Conservation (phyloP, 768 basidiomycete species). For the Clavulina sp. region DNA sequence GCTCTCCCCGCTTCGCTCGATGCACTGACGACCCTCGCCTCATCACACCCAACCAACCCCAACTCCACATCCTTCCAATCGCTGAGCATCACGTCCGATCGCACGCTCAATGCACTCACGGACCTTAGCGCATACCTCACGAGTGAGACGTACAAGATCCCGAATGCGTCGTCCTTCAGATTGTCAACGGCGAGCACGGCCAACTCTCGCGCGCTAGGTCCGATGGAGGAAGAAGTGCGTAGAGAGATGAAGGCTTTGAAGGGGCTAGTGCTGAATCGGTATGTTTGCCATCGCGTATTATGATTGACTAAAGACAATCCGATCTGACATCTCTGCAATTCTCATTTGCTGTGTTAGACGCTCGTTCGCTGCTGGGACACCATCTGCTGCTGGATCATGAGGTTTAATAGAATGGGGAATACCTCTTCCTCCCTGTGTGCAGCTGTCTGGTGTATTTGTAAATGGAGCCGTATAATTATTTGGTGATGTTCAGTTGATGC, state of each 20-base stretch:
- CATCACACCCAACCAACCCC: neutral
- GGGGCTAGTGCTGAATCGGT: slow-evolving; percentile 10
- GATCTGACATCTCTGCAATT: too few species aligned
- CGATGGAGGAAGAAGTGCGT: slow-evolving; percentile 9
- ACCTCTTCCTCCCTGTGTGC: too few species aligned
- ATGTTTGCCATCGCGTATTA: neutral
- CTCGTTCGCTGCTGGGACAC: too few species aligned
- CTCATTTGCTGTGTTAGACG: too few species aligned
- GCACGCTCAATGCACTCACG: neutral
- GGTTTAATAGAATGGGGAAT: too few species aligned
- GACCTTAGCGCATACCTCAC: slow-evolving; percentile 8
- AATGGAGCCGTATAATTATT: too few species aligned
- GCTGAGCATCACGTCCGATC: neutral
- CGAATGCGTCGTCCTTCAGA: neutral
- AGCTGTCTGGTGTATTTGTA: too few species aligned
- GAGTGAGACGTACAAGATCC: slow-evolving; percentile 4
- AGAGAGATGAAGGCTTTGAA: slow-evolving; percentile 10
- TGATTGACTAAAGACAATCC: slow-evolving; percentile 14
- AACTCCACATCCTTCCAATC: neutral
- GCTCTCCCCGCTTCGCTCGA: neutral
- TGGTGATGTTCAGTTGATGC: too few species aligned
- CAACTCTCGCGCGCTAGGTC: slow-evolving; percentile 3
- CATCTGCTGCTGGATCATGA: too few species aligned
- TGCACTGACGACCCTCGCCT: neutral
- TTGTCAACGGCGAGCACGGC: neutral